phyloP scores from a whole-genome alignment of 768 basidiomycete genomes.

The Fomitopsis pulvina region DNA sequence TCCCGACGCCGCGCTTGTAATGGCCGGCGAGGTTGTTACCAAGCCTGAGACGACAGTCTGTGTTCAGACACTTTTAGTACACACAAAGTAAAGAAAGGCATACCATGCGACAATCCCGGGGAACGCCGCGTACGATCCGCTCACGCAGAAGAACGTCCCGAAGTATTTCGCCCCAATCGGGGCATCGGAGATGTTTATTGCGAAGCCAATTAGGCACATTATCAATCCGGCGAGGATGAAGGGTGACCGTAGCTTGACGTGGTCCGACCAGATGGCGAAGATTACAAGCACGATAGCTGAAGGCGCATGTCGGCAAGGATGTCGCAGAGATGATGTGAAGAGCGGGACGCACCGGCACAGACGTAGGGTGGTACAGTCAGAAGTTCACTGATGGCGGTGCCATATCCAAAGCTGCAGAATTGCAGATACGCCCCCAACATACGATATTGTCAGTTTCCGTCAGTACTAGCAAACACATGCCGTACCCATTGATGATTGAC shows the following conservation, averaged over 20 bases:
- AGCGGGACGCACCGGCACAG: conserved; percentile 43
- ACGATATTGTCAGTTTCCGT: conserved; percentile 7
- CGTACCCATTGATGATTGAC: conserved; percentile 49
- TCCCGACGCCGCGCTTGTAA: conserved; percentile 62
- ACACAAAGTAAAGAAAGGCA: background rate
- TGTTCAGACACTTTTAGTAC: background rate
- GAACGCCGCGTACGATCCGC: conserved; percentile 53
- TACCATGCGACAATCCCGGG: conserved; percentile 60
- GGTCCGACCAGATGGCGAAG: conserved; percentile 57
- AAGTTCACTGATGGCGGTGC: conserved; percentile 50
- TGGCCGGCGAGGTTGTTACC: conserved; percentile 63
- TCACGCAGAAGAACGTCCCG: conserved; percentile 63
- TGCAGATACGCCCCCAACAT: background rate
- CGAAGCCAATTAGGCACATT: conserved; percentile 51
- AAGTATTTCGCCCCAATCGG: conserved; percentile 58
- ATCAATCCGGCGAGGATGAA: conserved; percentile 49
- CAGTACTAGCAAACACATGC: background rate
- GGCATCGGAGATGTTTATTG: conserved; percentile 54
- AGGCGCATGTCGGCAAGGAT: background rate
- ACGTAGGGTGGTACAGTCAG: conserved; percentile 64
- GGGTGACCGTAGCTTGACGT: conserved; percentile 43
- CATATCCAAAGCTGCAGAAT: conserved; percentile 46
- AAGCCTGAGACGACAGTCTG: conserved; percentile 18
- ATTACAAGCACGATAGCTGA: conserved; percentile 46
- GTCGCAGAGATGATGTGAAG: background rate